A percentile compares a stretch with the other conserved stretches of the same genome.
Conservation (phyloP, 768 basidiomycete genomes). For the Lactarius vividus region DNA sequence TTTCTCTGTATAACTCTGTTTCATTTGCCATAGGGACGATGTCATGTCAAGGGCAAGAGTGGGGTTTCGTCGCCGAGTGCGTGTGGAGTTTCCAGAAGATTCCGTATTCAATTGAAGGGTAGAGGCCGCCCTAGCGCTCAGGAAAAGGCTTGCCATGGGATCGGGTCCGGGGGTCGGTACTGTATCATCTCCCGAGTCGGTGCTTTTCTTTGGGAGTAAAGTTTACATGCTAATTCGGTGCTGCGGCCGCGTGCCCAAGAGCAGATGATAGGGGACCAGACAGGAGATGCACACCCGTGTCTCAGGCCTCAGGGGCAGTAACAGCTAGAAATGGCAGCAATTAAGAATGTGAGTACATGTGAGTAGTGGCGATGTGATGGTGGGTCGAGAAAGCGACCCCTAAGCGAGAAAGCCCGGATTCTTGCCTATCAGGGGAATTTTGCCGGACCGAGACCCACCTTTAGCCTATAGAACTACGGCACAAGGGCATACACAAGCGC, state of each 20-base stretch:
- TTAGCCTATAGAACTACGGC: background rate
- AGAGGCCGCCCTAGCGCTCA: background rate
- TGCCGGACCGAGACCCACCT: background rate
- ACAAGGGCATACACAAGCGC: constrained; percentile 11
- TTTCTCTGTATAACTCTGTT: background rate
- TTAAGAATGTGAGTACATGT: background rate
- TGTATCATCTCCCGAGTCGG: background rate
- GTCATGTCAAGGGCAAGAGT: background rate
- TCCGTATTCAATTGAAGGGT: background rate
- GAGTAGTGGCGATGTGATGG: background rate
- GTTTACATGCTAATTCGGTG: background rate
- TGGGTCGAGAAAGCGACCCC: background rate
- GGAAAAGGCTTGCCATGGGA: background rate
- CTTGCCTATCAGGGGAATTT: background rate
- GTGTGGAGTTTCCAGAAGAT: background rate
- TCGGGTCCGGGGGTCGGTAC: background rate
- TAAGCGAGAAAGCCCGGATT: background rate
- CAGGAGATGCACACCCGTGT: background rate
- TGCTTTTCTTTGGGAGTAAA: background rate
- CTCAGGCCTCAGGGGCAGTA: background rate
- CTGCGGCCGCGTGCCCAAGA: background rate
- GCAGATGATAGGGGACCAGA: background rate
- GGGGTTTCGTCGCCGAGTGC: background rate
- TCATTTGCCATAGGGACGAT: background rate
- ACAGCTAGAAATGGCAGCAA: background rate